These are phyloP conservation scores for Magnaporthales sp. DNA, from an alignment of 2,329 filamentous ascomycete species.

Conservation along the genomic window DNA sequence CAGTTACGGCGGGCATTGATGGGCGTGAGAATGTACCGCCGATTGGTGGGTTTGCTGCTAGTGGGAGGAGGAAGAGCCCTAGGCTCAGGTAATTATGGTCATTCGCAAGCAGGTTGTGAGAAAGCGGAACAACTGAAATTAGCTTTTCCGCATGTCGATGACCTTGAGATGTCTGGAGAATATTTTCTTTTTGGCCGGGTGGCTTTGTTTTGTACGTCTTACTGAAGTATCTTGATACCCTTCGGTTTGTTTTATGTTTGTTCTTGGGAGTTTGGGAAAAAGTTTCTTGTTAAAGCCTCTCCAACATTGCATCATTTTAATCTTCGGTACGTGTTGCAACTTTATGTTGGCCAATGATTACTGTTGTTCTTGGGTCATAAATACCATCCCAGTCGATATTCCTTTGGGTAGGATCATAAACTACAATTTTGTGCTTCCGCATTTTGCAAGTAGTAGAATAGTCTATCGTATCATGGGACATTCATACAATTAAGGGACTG, in stretches of 20 bases:
- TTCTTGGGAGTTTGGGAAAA: background rate
- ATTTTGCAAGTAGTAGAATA: too few species aligned
- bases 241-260: background rate
- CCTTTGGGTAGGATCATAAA: background rate
- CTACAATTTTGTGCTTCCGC: background rate
- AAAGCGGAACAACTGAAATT: background rate
- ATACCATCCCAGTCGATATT: background rate
- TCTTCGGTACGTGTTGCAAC: background rate
- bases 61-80: constrained; percentile 46
- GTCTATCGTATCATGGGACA: too few species aligned
- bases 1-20: constrained; percentile 20
- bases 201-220: background rate
- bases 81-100: constrained; percentile 6
- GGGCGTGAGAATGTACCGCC: constrained; percentile 44
- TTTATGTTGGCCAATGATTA: background rate
- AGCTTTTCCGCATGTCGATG: background rate
- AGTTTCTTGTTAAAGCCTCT: background rate
- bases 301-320: background rate
- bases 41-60: constrained; percentile 31
- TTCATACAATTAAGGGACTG: background rate
- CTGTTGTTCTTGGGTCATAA: background rate
- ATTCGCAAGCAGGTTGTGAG: background rate
- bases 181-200: background rate
- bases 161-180: background rate
- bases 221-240: constrained; percentile 5